Percentiles rank a stretch among this genome's conserved stretches.
These are phyloP conservation scores for Ophidiomyces ophidiicola DNA, from an alignment of 2,329 filamentous ascomycete genomes.

Conservation along the genomic window DNA sequence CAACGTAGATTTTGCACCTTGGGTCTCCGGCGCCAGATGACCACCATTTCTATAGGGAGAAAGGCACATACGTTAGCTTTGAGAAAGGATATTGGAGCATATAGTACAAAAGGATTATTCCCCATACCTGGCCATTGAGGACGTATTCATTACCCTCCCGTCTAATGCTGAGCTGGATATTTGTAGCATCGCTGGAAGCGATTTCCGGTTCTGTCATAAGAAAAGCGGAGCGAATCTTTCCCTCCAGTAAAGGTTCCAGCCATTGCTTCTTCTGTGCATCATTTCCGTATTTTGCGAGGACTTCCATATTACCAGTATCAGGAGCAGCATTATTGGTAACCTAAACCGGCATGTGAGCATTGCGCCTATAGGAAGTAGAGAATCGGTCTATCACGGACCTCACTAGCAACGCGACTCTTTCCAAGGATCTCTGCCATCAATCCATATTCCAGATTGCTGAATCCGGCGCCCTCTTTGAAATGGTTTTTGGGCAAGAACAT, in stretches of 20 bases:
- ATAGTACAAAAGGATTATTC: neutral
- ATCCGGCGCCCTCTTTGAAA: conserved; percentile 90
- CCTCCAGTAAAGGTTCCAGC: conserved; percentile 69
- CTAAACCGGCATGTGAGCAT: conserved; percentile 22
- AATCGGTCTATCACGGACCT: conserved; percentile 33
- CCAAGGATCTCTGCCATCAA: conserved; percentile 95
- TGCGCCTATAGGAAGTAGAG: conserved; percentile 13
- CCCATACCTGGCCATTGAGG: conserved; percentile 64
- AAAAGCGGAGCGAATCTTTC: conserved; percentile 78
- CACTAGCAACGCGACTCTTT: conserved; percentile 68
- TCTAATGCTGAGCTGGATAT: conserved; percentile 73
- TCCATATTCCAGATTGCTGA: conserved; percentile 91
- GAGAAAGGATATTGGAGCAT: neutral
- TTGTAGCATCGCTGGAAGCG: conserved; percentile 81
- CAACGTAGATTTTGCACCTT: conserved; percentile 83
- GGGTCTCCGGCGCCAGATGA: conserved; percentile 89
- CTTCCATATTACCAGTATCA: conserved; percentile 93
- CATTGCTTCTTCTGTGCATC: conserved; percentile 73
- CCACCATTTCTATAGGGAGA: conserved; percentile 77
- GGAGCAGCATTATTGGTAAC: conserved; percentile 83
- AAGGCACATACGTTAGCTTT: neutral
- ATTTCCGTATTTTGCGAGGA: conserved; percentile 80
- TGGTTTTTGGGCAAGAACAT: conserved; percentile 93
- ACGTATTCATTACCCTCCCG: conserved; percentile 80
- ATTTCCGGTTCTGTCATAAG: conserved; percentile 88